These are phyloP conservation scores for Priceomyces melissophilus DNA, from an alignment of 805 yeast species.

Conservation along the genomic window DNA sequence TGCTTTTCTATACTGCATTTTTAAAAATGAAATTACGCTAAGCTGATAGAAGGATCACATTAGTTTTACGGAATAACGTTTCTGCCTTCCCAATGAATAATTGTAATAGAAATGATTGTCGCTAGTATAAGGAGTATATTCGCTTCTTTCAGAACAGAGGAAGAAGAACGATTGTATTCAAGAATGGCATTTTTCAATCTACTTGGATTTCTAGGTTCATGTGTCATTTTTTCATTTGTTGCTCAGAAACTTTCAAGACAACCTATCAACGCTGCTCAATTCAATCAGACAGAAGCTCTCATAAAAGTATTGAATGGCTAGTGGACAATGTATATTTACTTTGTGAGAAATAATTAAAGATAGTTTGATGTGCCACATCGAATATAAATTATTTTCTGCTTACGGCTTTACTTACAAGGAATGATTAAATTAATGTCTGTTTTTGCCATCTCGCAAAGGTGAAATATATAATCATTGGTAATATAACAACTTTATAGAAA, in stretches of 20 bases:
- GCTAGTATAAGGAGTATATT: conserved; percentile 77
- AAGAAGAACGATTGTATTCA: conserved; percentile 75
- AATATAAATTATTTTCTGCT: no score
- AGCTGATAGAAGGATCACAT: no score
- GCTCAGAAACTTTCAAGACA: conserved; percentile 54
- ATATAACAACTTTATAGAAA: conserved; percentile 2
- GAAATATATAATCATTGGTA: neutral
- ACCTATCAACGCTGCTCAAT: conserved; percentile 28
- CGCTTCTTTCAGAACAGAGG: conserved; percentile 80
- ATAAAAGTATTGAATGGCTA: conserved; percentile 19
- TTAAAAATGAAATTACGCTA: no score
- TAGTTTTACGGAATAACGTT: no score
- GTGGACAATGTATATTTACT: neutral
- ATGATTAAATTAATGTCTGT: neutral
- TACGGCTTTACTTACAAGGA: no score
- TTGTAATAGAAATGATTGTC: conserved; percentile 43
- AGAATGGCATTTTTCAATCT: conserved; percentile 75
- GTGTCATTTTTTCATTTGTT: conserved; percentile 75
- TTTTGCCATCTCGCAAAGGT: no score
- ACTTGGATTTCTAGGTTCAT: conserved; percentile 75
- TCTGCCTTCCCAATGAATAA: neutral
- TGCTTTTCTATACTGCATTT: no score
- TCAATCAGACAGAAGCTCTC: conserved; percentile 25
- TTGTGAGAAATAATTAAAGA: no score
- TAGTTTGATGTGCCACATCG: no score